Conservation (phyloP, 129 eudicot genomes). For the Arctium lappa region DNA sequence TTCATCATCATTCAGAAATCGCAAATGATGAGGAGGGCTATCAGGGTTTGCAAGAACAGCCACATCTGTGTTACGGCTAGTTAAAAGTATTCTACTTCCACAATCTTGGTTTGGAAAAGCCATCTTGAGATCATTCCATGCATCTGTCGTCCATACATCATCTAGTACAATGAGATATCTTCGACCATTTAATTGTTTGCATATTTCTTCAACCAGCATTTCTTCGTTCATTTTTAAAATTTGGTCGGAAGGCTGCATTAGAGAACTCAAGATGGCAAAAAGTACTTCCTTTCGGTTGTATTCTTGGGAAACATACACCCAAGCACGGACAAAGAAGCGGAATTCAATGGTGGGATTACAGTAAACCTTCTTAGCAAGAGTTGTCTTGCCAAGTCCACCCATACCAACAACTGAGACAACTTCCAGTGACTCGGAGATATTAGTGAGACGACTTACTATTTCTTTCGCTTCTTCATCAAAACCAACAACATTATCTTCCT, state of each 20-base stretch:
- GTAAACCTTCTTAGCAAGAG: conserved; percentile 48
- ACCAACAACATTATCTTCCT: conserved; percentile 49
- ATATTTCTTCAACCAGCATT: conserved; percentile 31
- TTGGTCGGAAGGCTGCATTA: conserved; percentile 14
- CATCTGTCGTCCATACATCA: conserved; percentile 45
- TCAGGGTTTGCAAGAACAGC: conserved; percentile 32
- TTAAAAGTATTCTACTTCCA: conserved; percentile 48
- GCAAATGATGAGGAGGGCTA: conserved; percentile 28
- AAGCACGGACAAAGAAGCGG: conserved; percentile 40
- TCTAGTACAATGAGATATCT: conserved; percentile 57
- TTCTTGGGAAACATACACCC: conserved; percentile 58
- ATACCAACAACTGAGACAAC: conserved; percentile 49
- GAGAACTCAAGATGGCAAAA: conserved; percentile 28
- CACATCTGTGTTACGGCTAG: conserved; percentile 43
- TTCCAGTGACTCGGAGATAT: conserved; percentile 34
- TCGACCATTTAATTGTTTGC: conserved; percentile 17
- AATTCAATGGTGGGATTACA: conserved; percentile 34
- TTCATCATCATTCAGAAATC: conserved; percentile 22
- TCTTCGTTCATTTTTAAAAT: conserved; percentile 37
- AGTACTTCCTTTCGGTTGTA: conserved; percentile 39
- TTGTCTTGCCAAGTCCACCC: conserved; percentile 66
- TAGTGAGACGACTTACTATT: conserved; percentile 39
- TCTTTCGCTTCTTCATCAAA: conserved; percentile 46
- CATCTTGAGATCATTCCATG: conserved; percentile 41
- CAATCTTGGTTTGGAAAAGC: conserved; percentile 36